Evolutionary conservation across 148 eudicot genomes (phyloP).

Genomic region (Heliamphora exappendiculata): DNA sequence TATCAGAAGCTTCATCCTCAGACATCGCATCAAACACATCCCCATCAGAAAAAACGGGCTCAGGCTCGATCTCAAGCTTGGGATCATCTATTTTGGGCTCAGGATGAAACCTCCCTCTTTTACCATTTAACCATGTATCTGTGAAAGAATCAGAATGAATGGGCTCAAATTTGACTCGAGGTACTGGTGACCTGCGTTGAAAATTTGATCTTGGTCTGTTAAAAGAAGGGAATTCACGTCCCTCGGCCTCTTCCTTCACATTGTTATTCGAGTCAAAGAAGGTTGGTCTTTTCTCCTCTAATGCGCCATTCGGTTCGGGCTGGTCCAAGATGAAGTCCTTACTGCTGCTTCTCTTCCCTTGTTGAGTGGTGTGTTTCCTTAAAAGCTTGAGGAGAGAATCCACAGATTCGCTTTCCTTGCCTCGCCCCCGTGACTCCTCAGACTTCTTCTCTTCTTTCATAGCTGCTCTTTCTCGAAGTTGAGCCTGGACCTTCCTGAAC

Average conservation of each 20-base stretch:
- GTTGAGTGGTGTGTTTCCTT: conserved; percentile 68
- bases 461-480: conserved; percentile 65
- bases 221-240: conserved; percentile 30
- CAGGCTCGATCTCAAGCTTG: conserved; percentile 31
- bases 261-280: conserved; percentile 21
- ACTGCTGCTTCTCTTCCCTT: conserved; percentile 45
- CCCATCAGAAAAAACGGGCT: conserved; percentile 20
- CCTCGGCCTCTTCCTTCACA: conserved; percentile 36
- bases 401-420: conserved; percentile 65
- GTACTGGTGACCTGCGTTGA: conserved; percentile 71
- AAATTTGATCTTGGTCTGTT: conserved; percentile 66
- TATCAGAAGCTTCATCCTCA: conserved; percentile 35
- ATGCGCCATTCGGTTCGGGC: conserved; percentile 26
- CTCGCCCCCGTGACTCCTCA: conserved; percentile 44
- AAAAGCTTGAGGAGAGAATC: conserved; percentile 77
- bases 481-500: conserved; percentile 70
- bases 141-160: conserved; percentile 24
- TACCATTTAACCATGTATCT: conserved; percentile 21
- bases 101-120: conserved; percentile 17
- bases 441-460: conserved; percentile 63
- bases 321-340: conserved; percentile 31
- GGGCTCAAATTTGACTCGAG: conserved; percentile 40
- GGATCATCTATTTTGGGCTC: conserved; percentile 17
- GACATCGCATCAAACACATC: conserved; percentile 37
- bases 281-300: conserved; percentile 29